phyloP scores from a whole-genome alignment of 2,329 filamentous ascomycete genomes.

The Colletotrichum eleusines region DNA sequence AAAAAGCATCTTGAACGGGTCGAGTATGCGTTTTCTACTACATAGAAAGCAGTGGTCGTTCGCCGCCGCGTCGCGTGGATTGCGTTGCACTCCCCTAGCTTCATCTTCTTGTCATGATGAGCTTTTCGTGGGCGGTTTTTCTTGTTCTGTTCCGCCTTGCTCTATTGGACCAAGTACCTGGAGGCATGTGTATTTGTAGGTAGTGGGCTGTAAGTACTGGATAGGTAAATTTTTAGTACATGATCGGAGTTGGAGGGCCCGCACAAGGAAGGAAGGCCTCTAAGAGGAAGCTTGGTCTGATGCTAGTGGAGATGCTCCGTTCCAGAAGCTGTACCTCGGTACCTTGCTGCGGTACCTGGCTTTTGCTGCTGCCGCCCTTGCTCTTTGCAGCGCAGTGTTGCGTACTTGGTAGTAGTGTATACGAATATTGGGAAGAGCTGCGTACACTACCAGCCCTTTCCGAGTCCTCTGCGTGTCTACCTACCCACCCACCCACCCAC shows the following conservation, averaged over 20 bases:
- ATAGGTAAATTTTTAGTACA: neutral
- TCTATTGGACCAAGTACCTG: constrained; percentile 30
- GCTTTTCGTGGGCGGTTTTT: constrained; percentile 19
- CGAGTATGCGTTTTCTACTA: neutral
- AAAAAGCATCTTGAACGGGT: neutral
- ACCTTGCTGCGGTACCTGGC: constrained; percentile 8
- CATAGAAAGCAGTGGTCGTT: neutral
- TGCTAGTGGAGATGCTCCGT: neutral
- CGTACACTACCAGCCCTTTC: neutral
- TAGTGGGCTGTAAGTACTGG: neutral
- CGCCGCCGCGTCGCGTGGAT: constrained; percentile 1
- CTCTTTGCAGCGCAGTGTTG: neutral
- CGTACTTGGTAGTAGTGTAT: neutral
- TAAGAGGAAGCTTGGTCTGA: constrained; percentile 21
- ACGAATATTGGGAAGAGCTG: too few species aligned
- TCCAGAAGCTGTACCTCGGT: neutral
- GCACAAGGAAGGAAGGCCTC: neutral
- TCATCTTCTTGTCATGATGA: constrained; percentile 5
- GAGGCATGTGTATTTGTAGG: neutral
- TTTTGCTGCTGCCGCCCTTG: neutral
- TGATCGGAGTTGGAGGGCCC: neutral
- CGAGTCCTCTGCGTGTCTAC: neutral
- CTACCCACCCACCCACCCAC: neutral
- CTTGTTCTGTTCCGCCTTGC: constrained; percentile 33
- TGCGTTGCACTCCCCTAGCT: constrained; percentile 20